Evolutionary conservation across 2,329 filamentous ascomycete species (phyloP), one percentile per base, ranked within the genome.

Genomic region (Pochonia chlamydosporia): DNA sequence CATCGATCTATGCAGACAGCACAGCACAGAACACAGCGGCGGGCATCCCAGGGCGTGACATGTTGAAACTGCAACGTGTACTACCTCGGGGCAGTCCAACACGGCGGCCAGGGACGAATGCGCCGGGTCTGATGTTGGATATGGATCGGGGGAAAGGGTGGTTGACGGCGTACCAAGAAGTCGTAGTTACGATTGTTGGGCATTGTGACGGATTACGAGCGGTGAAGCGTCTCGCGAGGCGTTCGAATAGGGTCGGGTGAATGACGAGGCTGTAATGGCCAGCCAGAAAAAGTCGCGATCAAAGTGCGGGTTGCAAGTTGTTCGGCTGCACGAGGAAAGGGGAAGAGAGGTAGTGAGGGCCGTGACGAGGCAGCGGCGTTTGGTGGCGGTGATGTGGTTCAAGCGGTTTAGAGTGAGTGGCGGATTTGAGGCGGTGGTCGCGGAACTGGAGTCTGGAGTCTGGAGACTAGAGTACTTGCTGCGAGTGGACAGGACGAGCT

Each of bases 121-220:
- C 40, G 33, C 24, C 46, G 21, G 16, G 16, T 9, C 33, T 8
- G n/a, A n/a, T n/a, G n/a, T n/a, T n/a, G n/a, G n/a, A n/a, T n/a
- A 36, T 24, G 24, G 11, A 4, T 30, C 23, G 23, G 23, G 42
- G 20, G 44, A 47, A 48, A 48, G 50, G 50, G 50, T 49, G 55
- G 48, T 50, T 54, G 50, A 43, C 47, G 47, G 47, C 84, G 65
- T 84, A 97, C 92, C 73, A 99, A 79, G 72, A 97, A 97, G 72
- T 99, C 93, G 74, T 99, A 99, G 78, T 99, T 99, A 72, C 93
- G 84, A 78, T 92, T 95, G 70, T 88, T 89, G 63, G 93, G 91
- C 93, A 99, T 99, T 60, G 65, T 77, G 69, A 55, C 55, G 55
- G 49, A 49, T 41, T 52, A 40, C 39, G 54, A 43, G 40, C 44